Conservation (phyloP, 2,329 filamentous ascomycete species). For the Fonsecaea multimorphosa region DNA sequence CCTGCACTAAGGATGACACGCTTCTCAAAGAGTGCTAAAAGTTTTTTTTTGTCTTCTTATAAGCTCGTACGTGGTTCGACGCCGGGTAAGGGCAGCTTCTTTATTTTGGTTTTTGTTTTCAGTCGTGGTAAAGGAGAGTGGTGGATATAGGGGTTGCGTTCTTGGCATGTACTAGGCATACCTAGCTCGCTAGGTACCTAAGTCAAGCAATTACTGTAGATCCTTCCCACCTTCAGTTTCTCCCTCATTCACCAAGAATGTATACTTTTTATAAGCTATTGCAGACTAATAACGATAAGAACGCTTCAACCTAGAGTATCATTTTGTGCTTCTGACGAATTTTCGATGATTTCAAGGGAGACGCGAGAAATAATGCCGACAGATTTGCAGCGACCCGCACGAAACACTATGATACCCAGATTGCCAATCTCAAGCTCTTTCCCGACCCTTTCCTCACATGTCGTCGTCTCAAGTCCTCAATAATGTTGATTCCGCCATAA, state of each 20-base stretch:
- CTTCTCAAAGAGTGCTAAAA: constrained; percentile 78
- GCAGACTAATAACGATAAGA: too few species aligned
- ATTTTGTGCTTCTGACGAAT: too few species aligned
- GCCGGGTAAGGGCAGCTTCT: neutral
- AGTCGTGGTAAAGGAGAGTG: neutral
- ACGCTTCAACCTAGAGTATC: too few species aligned
- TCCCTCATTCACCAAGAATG: too few species aligned
- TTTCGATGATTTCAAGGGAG: too few species aligned
- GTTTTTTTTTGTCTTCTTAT: constrained; percentile 59
- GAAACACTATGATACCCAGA: neutral
- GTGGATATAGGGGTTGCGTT: neutral
- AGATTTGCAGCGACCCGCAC: neutral
- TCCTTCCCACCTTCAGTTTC: too few species aligned
- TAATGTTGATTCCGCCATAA: neutral
- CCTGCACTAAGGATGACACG: constrained; percentile 76
- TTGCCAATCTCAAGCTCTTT: neutral
- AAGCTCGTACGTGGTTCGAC: neutral
- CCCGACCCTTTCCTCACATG: neutral
- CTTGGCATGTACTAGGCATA: neutral
- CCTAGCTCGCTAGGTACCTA: too few species aligned
- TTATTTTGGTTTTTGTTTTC: neutral
- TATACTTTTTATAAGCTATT: too few species aligned
- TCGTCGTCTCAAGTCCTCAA: neutral
- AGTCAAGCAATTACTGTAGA: too few species aligned
- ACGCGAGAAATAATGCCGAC: too few species aligned